Evolutionary conservation across 306 rosid species (phyloP).

Genomic region (Comarum palustre): DNA sequence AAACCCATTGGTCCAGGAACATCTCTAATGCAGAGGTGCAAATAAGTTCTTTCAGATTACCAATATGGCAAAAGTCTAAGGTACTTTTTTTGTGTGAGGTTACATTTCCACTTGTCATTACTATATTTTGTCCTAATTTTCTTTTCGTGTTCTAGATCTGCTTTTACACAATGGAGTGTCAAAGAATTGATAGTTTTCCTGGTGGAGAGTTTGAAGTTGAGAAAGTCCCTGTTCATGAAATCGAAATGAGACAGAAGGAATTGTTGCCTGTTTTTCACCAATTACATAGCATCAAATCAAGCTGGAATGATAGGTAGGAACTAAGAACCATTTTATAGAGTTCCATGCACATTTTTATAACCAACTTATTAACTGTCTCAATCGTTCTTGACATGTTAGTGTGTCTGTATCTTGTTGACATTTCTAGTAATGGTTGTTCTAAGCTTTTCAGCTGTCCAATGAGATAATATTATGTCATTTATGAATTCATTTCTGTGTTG

Average conservation of each 20-base stretch:
- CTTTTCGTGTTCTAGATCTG: constrained; percentile 44
- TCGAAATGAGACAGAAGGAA: constrained; percentile 72
- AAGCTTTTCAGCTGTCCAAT: background rate
- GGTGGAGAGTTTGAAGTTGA: constrained; percentile 80
- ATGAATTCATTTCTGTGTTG: background rate
- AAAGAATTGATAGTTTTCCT: constrained; percentile 30
- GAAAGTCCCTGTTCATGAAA: constrained; percentile 57
- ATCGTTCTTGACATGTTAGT: constrained; percentile 11
- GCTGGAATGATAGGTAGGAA: constrained; percentile 71
- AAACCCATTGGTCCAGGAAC: constrained; percentile 48
- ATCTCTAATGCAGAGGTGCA: constrained; percentile 90
- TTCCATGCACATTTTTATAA: constrained; percentile 19
- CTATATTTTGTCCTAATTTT: constrained; percentile 14
- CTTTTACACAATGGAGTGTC: constrained; percentile 50
- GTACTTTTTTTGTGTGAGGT: constrained; percentile 38
- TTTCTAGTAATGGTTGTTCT: background rate
- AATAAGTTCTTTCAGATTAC: constrained; percentile 59
- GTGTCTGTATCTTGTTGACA: constrained; percentile 12
- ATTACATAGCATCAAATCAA: constrained; percentile 59
- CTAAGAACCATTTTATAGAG: constrained; percentile 26
- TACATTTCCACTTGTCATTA: constrained; percentile 19
- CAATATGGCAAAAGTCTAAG: constrained; percentile 81
- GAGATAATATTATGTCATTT: background rate
- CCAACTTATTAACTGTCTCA: background rate
- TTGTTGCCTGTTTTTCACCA: constrained; percentile 76